Percentiles rank a stretch among this genome's conserved stretches.
Evolutionary conservation across 2,329 filamentous ascomycete genomes (phyloP).

Genomic region (Trichoderma endophyticum): DNA sequence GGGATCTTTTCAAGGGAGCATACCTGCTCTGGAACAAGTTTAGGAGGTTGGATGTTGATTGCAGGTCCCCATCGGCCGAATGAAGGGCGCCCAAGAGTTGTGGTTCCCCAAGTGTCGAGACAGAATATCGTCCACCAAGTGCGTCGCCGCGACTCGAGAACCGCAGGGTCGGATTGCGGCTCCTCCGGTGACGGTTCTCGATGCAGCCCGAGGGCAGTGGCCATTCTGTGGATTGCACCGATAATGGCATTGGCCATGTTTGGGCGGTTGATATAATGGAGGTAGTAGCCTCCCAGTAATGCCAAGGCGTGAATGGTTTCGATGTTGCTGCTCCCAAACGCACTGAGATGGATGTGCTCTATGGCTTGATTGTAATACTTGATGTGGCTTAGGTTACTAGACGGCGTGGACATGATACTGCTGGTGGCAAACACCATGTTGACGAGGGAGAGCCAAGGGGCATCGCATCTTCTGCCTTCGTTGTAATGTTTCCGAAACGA

Average conservation of each 20-base stretch:
- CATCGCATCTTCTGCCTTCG: conserved; percentile 47
- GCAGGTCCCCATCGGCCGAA: conserved; percentile 65
- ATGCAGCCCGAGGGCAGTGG: conserved; percentile 69
- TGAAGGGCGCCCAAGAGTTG: conserved; percentile 67
- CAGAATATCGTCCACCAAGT: conserved; percentile 76
- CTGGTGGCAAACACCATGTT: conserved; percentile 63
- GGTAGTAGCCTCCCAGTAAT: conserved; percentile 71
- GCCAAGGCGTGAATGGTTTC: conserved; percentile 70
- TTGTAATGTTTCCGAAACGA: conserved; percentile 56
- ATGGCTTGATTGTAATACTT: conserved; percentile 55
- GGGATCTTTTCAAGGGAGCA: neutral
- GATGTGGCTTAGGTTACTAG: conserved; percentile 52
- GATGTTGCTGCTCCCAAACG: conserved; percentile 59
- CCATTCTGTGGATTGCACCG: conserved; percentile 69
- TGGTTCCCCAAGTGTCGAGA: conserved; percentile 70
- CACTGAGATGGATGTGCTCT: conserved; percentile 52
- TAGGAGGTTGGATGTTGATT: conserved; percentile 63
- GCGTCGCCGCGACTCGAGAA: conserved; percentile 14
- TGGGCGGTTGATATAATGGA: conserved; percentile 73
- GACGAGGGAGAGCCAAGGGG: conserved; percentile 57
- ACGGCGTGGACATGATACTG: conserved; percentile 51
- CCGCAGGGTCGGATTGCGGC: neutral
- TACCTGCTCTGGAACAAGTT: conserved; percentile 44
- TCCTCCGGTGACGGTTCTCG: conserved; percentile 45
- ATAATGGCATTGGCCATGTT: conserved; percentile 74